phyloP scores from a whole-genome alignment of 2,329 filamentous ascomycete genomes.

The Fusarium zealandicum region DNA sequence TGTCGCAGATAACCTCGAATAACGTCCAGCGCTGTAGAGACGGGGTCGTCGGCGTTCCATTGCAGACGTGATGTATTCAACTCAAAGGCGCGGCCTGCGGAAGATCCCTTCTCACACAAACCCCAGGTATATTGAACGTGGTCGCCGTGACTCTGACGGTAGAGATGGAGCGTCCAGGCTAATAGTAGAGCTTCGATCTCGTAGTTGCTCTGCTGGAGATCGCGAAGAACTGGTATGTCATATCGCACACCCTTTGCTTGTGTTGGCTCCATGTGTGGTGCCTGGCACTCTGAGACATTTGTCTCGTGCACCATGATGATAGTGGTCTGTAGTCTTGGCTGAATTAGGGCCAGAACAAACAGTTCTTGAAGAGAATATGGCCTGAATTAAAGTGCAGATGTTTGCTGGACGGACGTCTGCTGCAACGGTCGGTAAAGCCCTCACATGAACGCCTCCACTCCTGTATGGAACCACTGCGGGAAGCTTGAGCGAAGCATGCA shows the following conservation, averaged over 20 bases:
- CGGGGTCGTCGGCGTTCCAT: slow-evolving; percentile 26
- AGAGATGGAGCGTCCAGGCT: slow-evolving; percentile 37
- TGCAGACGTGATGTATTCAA: slow-evolving; percentile 34
- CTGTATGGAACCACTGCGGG: slow-evolving; percentile 18
- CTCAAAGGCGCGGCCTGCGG: slow-evolving; percentile 27
- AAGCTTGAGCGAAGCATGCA: slow-evolving; percentile 8
- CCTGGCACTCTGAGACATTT: slow-evolving; percentile 11
- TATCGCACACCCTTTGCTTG: slow-evolving; percentile 25
- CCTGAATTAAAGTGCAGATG: slow-evolving; percentile 17
- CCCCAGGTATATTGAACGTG: slow-evolving; percentile 37
- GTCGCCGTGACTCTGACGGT: slow-evolving; percentile 36
- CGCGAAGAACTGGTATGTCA: slow-evolving; percentile 31
- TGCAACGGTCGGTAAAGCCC: not conserved
- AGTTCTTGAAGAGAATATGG: not conserved
- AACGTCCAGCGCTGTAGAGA: slow-evolving; percentile 28
- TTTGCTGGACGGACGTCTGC: slow-evolving; percentile 2
- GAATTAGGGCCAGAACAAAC: slow-evolving; percentile 4
- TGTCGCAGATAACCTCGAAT: slow-evolving; percentile 26
- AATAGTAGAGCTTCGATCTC: slow-evolving; percentile 32
- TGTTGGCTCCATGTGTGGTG: not conserved
- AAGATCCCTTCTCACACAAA: slow-evolving; percentile 21
- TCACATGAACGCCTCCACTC: slow-evolving; percentile 33
- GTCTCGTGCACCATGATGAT: slow-evolving; percentile 26
- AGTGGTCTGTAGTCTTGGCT: too few species aligned
- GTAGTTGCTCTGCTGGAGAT: slow-evolving; percentile 11